Percentiles rank a stretch among this genome's conserved stretches.
Evolutionary conservation across 768 basidiomycete genomes (phyloP).

Genomic region (Mycena epipterygia): DNA sequence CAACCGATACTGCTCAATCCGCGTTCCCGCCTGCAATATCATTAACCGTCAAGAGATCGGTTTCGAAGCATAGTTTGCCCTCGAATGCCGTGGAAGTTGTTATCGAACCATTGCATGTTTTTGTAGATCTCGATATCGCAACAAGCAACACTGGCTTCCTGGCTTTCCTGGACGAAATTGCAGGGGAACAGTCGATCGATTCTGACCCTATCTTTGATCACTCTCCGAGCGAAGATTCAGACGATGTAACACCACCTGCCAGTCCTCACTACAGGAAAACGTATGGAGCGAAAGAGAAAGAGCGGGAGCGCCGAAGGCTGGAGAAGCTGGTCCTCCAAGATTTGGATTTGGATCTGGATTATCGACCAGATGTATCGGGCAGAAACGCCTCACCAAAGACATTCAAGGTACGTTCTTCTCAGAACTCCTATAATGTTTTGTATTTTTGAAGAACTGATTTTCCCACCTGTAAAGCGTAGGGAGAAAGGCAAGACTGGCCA

Average conservation of each 20-base stretch:
- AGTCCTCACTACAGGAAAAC: constrained; percentile 45
- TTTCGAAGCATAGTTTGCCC: neutral
- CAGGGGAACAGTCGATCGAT: constrained; percentile 18
- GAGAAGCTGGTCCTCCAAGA: constrained; percentile 72
- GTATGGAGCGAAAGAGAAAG: constrained; percentile 39
- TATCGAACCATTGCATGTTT: constrained; percentile 80
- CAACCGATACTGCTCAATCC: constrained; percentile 18
- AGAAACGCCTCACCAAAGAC: constrained; percentile 29
- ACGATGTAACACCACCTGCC: constrained; percentile 55
- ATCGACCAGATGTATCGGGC: constrained; percentile 40
- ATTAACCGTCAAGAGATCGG: constrained; percentile 27
- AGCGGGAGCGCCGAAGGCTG: constrained; percentile 56
- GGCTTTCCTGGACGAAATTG: constrained; percentile 63
- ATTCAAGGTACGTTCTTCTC: constrained; percentile 17
- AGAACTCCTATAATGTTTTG: no score
- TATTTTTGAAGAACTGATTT: neutral
- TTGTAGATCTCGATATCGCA: constrained; percentile 73
- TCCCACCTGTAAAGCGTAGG: neutral
- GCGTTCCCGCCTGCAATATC: constrained; percentile 17
- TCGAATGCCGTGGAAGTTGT: constrained; percentile 53
- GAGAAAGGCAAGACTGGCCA: neutral
- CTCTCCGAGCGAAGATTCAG: constrained; percentile 42
- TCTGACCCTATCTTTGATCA: constrained; percentile 16
- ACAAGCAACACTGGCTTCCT: constrained; percentile 52
- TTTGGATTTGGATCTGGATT: constrained; percentile 66